Conservation (phyloP, 2,329 filamentous ascomycete species). For the Aspergillus carbonarius region DNA sequence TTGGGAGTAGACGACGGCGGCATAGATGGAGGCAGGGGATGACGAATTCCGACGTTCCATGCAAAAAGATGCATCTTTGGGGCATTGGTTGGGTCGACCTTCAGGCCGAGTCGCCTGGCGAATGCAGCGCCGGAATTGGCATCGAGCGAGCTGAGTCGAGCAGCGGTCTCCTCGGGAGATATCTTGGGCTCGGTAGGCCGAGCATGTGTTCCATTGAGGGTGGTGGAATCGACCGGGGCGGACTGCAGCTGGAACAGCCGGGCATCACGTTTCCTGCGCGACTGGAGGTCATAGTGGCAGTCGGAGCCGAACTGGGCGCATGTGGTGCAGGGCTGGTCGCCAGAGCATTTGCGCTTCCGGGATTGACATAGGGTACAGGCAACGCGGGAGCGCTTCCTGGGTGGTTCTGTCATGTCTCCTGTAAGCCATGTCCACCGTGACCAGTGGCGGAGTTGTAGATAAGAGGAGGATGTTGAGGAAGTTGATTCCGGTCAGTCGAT, state of each 20-base stretch:
- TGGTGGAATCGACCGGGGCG: constrained; percentile 10
- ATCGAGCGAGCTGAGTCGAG: constrained; percentile 46
- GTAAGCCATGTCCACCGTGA: not conserved
- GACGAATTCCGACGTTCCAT: constrained; percentile 51
- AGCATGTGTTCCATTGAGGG: constrained; percentile 5
- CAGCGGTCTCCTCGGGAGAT: constrained; percentile 20
- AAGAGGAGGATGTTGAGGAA: not conserved
- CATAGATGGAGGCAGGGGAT: constrained; percentile 9
- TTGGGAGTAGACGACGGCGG: constrained; percentile 9
- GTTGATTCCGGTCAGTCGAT: not conserved
- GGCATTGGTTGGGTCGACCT: constrained; percentile 54
- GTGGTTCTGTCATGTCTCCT: constrained; percentile 27
- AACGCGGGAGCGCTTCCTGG: constrained; percentile 43
- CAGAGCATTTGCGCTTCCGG: constrained; percentile 59
- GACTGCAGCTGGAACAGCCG: constrained; percentile 20
- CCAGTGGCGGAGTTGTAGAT: not conserved
- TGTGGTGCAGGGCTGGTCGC: constrained; percentile 53
- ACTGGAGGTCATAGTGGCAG: constrained; percentile 47
- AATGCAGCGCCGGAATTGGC: constrained; percentile 61
- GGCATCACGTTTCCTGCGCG: constrained; percentile 33
- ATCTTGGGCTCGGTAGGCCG: constrained; percentile 12
- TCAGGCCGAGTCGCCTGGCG: constrained; percentile 52
- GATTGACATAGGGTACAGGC: constrained; percentile 55
- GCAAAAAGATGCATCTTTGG: constrained; percentile 57
- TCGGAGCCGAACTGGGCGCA: constrained; percentile 56